phyloP scores from a whole-genome alignment of 129 eudicot species.

The Flaveria trinervia region DNA sequence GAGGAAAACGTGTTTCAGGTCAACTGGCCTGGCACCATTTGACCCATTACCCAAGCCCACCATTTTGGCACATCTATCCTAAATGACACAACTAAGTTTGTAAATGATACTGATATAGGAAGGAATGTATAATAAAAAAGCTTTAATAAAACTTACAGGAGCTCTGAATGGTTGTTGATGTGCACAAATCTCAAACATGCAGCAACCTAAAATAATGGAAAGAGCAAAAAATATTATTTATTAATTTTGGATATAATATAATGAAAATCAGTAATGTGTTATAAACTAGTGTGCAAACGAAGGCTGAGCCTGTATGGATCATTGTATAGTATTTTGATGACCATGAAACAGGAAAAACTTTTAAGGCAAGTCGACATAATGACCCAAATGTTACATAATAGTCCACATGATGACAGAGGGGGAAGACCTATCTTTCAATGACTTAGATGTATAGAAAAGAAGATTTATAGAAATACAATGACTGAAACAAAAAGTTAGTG shows the following conservation, averaged over 20 bases:
- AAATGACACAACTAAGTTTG: not conserved
- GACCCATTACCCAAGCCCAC: not conserved
- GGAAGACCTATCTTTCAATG: too few relatives aligned
- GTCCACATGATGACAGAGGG: not conserved
- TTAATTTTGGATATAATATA: not conserved
- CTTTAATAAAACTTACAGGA: slow-evolving; percentile 57
- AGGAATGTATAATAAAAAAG: not conserved
- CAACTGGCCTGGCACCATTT: not conserved
- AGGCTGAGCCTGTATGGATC: not conserved
- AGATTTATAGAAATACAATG: too few relatives aligned
- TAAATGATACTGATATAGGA: not conserved
- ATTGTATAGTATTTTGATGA: not conserved
- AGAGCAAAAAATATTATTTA: not conserved
- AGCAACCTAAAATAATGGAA: slow-evolving; percentile 61
- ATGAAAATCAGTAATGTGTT: not conserved
- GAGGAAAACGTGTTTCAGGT: not conserved
- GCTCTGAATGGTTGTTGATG: slow-evolving; percentile 96
- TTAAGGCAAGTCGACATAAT: not conserved
- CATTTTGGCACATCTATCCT: not conserved
- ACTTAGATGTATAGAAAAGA: not conserved
- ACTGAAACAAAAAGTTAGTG: too few relatives aligned
- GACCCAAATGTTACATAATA: not conserved
- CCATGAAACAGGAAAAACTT: too few relatives aligned
- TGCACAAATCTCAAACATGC: slow-evolving; percentile 98
- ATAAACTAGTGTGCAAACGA: not conserved